These are phyloP conservation scores for Gaultheria prostrata DNA, from an alignment of 148 eudicot species.

Conservation along the genomic window DNA sequence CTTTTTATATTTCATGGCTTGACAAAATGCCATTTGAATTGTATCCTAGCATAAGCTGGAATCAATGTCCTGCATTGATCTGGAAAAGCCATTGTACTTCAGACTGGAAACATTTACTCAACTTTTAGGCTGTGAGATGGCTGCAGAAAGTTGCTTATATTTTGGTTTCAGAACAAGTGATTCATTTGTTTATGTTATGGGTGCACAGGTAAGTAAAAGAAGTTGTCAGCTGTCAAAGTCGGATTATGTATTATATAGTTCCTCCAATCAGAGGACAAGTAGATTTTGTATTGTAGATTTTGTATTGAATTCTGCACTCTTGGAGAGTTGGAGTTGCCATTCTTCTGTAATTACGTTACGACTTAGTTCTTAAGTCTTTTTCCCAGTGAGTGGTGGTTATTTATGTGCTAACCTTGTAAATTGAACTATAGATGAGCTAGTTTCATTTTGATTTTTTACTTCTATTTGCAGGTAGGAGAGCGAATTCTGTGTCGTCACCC, in stretches of 20 bases:
- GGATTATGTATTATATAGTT: not conserved
- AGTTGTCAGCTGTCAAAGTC: not conserved
- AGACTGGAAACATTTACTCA: not conserved
- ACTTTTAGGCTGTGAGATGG: not conserved
- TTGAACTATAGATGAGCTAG: not conserved
- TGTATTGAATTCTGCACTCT: not conserved
- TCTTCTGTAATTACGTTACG: not conserved
- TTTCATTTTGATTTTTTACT: not conserved
- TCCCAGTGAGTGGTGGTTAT: not conserved
- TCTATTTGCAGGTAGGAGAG: constrained; percentile 56
- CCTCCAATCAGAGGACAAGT: not conserved
- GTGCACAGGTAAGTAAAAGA: not conserved
- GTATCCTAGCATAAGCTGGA: not conserved
- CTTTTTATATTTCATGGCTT: not conserved
- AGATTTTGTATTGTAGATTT: not conserved
- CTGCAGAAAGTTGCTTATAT: not conserved
- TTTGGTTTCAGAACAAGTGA: constrained; percentile 1
- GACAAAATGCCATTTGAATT: not conserved
- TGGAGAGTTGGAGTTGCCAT: not conserved
- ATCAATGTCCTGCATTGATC: not conserved
- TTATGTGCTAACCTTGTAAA: not conserved
- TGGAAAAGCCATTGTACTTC: not conserved
- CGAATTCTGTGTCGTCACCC: constrained; percentile 97
- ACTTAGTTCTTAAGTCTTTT: not conserved
- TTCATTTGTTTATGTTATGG: not conserved